Evolutionary conservation across 2,329 filamentous ascomycete genomes (phyloP).

Genomic region (Fusarium scirpi): DNA sequence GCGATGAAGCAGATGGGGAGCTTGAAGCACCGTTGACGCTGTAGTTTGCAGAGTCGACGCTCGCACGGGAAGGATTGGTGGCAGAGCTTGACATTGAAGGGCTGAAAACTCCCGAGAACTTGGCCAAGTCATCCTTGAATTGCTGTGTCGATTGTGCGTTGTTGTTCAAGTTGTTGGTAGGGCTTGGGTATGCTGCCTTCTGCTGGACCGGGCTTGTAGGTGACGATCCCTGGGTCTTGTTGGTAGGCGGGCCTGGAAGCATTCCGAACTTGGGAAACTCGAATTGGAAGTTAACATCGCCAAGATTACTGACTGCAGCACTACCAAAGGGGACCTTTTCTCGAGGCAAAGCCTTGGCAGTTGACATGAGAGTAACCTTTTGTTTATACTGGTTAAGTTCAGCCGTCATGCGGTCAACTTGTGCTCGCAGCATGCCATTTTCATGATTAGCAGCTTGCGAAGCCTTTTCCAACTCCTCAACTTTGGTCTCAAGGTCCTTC

Average conservation of each 20-base stretch:
- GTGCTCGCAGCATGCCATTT: constrained; percentile 84
- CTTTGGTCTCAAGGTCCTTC: constrained; percentile 84
- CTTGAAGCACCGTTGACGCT: constrained; percentile 66
- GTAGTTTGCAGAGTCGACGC: constrained; percentile 63
- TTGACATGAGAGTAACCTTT: constrained; percentile 73
- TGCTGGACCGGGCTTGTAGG: constrained; percentile 50
- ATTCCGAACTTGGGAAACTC: constrained; percentile 95
- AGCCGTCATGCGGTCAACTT: constrained; percentile 86
- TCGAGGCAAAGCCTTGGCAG: constrained; percentile 53
- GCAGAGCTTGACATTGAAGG: constrained; percentile 62
- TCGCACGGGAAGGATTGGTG: constrained; percentile 62
- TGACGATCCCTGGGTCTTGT: constrained; percentile 48
- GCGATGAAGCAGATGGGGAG: constrained; percentile 73
- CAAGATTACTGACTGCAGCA: constrained; percentile 68
- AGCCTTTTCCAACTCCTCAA: constrained; percentile 81
- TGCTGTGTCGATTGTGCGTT: constrained; percentile 45
- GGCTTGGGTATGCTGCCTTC: constrained; percentile 42
- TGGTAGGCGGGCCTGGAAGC: constrained; percentile 64
- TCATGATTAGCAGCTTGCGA: constrained; percentile 87
- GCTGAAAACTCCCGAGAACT: constrained; percentile 70
- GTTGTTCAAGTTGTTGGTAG: constrained; percentile 49
- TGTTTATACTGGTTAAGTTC: constrained; percentile 94
- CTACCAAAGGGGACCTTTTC: constrained; percentile 58
- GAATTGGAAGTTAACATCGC: constrained; percentile 88
- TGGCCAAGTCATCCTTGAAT: constrained; percentile 64